Evolutionary conservation across 2,329 filamentous ascomycete species (phyloP).

Genomic region (Fusarium chaquense): DNA sequence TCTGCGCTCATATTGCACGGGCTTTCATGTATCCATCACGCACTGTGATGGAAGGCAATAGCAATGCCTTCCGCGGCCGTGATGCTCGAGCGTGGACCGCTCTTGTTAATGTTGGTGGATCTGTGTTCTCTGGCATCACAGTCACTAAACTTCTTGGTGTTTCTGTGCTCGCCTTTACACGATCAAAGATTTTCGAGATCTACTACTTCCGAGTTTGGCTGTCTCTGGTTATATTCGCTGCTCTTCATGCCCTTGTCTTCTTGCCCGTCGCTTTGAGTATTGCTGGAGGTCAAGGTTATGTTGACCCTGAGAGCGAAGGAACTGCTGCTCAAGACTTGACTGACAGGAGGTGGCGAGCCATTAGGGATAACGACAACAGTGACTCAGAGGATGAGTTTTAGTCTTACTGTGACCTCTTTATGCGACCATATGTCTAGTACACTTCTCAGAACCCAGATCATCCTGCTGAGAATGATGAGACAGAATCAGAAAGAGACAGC

Average conservation of each 20-base stretch:
- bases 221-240: slow-evolving; percentile 88
- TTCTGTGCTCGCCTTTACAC: slow-evolving; percentile 90
- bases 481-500: background rate
- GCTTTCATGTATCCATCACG: slow-evolving; percentile 95
- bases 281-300: slow-evolving; percentile 86
- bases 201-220: slow-evolving; percentile 99
- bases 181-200: slow-evolving; percentile 98
- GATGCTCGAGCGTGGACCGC: slow-evolving; percentile 93
- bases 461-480: background rate
- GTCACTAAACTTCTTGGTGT: slow-evolving; percentile 95
- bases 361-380: slow-evolving; percentile 79
- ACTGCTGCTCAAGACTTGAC: slow-evolving; percentile 91
- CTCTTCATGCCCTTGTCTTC: slow-evolving; percentile 89
- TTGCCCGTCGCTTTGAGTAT: slow-evolving; percentile 90
- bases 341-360: slow-evolving; percentile 79
- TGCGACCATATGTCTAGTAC: background rate
- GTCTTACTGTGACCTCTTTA: slow-evolving; percentile 15
- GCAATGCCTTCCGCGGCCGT: slow-evolving; percentile 80
- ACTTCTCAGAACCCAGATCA: background rate
- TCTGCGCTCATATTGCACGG: slow-evolving; percentile 95
- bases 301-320: slow-evolving; percentile 87
- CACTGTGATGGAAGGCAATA: slow-evolving; percentile 81
- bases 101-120: slow-evolving; percentile 92
- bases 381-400: slow-evolving; percentile 78
- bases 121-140: slow-evolving; percentile 95